Evolutionary conservation across 768 basidiomycete species (phyloP).

Genomic region (Hypholoma fasciculare): DNA sequence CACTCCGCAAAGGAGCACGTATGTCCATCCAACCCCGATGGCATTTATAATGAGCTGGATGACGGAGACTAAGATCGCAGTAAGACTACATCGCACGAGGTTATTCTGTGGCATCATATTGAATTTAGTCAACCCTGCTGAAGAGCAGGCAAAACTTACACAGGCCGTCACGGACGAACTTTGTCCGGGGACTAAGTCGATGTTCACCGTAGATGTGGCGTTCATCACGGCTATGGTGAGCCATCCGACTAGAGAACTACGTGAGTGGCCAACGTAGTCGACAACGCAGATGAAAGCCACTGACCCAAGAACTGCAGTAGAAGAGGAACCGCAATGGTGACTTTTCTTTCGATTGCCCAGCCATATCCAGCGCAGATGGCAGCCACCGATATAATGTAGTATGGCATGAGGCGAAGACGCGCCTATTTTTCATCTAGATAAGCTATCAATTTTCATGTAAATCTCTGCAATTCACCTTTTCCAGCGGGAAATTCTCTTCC

Average conservation of each 20-base stretch:
- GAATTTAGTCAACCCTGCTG: neutral
- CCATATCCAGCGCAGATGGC: constrained; percentile 56
- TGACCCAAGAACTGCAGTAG: constrained; percentile 36
- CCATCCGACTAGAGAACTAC: constrained; percentile 43
- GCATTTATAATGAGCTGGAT: constrained; percentile 61
- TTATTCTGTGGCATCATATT: constrained; percentile 53
- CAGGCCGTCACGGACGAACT: constrained; percentile 73
- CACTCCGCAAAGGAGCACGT: constrained; percentile 55
- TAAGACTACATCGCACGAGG: constrained; percentile 61
- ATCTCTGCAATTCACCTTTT: constrained; percentile 32
- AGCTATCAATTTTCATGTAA: no score
- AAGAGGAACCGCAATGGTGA: constrained; percentile 52
- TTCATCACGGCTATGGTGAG: constrained; percentile 52
- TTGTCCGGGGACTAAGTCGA: constrained; percentile 63
- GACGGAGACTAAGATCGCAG: constrained; percentile 60
- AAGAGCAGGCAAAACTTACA: constrained; percentile 39
- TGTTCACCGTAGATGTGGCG: constrained; percentile 56
- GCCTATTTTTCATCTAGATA: constrained; percentile 11
- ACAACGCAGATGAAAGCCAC: neutral
- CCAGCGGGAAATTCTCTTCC: constrained; percentile 54
- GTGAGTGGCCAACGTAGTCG: neutral
- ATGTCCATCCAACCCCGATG: constrained; percentile 70
- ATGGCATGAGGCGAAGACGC: constrained; percentile 16
- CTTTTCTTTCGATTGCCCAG: constrained; percentile 53
- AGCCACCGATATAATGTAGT: constrained; percentile 28